Conservation (phyloP, 495 filamentous ascomycete species). For the Coniosporium apollinis region DNA sequence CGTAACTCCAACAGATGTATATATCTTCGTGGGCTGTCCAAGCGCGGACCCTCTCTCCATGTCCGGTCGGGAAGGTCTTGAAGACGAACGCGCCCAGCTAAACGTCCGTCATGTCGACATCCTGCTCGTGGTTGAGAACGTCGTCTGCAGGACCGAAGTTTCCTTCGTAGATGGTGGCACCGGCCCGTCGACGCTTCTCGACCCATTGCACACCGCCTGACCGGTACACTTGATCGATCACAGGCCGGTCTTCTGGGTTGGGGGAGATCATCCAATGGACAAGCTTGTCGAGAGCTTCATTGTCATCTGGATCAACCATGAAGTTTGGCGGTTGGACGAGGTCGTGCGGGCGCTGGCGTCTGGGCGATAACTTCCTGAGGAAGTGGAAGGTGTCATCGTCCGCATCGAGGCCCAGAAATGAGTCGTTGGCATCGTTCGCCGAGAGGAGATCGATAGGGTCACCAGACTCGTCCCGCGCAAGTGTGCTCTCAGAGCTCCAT, state of each 20-base stretch:
- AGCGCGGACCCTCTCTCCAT: too few relatives aligned
- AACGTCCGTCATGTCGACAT: conserved; percentile 59
- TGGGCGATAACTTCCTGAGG: conserved; percentile 12
- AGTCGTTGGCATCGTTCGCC: conserved; percentile 4
- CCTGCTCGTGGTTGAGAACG: conserved; percentile 37
- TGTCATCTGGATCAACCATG: conserved; percentile 57
- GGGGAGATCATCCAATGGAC: conserved; percentile 80
- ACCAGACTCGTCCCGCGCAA: conserved; percentile 61
- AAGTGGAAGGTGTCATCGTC: conserved; percentile 10
- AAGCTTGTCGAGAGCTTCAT: conserved; percentile 62
- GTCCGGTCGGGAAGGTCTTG: too few relatives aligned
- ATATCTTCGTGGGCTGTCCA: too few relatives aligned
- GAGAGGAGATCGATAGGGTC: conserved; percentile 32
- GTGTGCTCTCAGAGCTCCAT: conserved; percentile 49
- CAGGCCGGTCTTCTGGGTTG: conserved; percentile 54
- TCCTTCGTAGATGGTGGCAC: conserved; percentile 85
- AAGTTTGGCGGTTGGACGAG: conserved; percentile 64
- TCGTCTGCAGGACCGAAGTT: conserved; percentile 81
- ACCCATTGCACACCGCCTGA: conserved; percentile 62
- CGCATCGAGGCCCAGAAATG: conserved; percentile 4
- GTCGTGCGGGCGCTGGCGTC: conserved; percentile 36
- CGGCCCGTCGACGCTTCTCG: conserved; percentile 51
- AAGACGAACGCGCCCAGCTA: too few relatives aligned
- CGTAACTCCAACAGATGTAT: too few relatives aligned
- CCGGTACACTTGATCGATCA: conserved; percentile 50